Base-by-base conservation (phyloP, 1,284 basidiomycete species). In the Taiwanofungus camphoratus region DNA sequence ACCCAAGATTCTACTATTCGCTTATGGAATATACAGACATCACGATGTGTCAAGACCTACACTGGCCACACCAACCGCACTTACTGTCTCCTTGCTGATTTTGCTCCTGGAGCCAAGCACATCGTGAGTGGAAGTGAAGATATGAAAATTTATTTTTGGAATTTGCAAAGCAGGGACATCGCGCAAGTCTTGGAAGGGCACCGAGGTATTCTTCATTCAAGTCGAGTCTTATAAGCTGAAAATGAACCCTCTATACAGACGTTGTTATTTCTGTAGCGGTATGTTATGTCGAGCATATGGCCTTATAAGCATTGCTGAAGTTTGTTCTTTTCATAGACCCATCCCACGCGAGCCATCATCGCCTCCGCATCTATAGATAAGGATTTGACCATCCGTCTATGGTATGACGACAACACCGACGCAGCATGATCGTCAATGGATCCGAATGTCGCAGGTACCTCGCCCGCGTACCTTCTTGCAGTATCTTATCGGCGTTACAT, bases 1-100 rank as follows among this genome's bases (percentile, higher is more conserved):
- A 93, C 93, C 4, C 84, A 98, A 56, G 94, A 98, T 60, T 93
- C 88, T 5, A 91, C 88, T 0, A 82, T 98, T 43, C 78, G 96
- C 1, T 69, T 99, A 18, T 98, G 96, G 93, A 90, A 95, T 60
- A 90, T 89, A 52, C 87, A 92, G 50, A 86, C 82, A n/a, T 87
- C 88, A 9, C 85, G 87, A 49, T 91, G 92, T 50, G 81, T 97
- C 36, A 98, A 98, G 68, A 95, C 93, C 2, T 94, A 93, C 58
- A 78, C 73, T 0, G 90, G 88, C 0, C 92, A 95, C 58, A 70
- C 67, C 4, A 94, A 93, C 61, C 73, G 81, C 29, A 91, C 88
- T 26, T 92, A 82, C 53, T 87, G 86, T 61, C 66, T 85, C 21
- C 73, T 75, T 45, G 69, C 80, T 3, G 79, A 76, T 53, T 87